Evolutionary conservation across 2,329 filamentous ascomycete species (phyloP).

Genomic region (Xylariales sp.): DNA sequence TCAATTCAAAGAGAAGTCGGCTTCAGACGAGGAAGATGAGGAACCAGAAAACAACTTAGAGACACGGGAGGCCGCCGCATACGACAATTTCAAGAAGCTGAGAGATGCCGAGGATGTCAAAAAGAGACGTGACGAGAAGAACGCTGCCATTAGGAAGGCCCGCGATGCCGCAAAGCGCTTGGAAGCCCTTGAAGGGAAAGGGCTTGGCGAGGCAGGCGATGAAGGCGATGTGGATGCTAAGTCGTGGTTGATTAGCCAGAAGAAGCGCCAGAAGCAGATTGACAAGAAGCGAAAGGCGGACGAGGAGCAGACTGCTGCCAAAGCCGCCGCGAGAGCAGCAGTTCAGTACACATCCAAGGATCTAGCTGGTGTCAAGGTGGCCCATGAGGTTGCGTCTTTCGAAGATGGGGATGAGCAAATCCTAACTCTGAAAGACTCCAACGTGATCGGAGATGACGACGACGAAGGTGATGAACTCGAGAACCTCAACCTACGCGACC

Average conservation of each 20-base stretch:
- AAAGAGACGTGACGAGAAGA: constrained; percentile 71
- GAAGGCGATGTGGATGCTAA: constrained; percentile 69
- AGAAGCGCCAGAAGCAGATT: constrained; percentile 92
- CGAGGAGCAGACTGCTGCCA: constrained; percentile 73
- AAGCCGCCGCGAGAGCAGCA: constrained; percentile 58
- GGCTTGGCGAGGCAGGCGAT: constrained; percentile 71
- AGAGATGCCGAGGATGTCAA: constrained; percentile 72
- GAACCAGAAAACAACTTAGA: constrained; percentile 81
- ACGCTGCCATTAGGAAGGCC: constrained; percentile 80
- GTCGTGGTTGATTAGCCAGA: constrained; percentile 81
- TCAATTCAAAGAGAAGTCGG: constrained; percentile 33
- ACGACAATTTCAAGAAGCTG: constrained; percentile 65
- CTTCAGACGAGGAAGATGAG: constrained; percentile 50
- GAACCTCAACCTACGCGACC: constrained; percentile 66
- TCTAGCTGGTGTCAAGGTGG: constrained; percentile 85
- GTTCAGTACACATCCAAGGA: constrained; percentile 77
- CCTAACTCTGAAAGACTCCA: constrained; percentile 88
- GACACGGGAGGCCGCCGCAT: constrained; percentile 66
- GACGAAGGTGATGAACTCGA: constrained; percentile 89
- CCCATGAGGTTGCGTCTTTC: constrained; percentile 78
- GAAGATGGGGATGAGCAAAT: constrained; percentile 82
- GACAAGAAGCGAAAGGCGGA: constrained; percentile 67
- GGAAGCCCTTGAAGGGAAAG: constrained; percentile 72
- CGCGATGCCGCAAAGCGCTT: constrained; percentile 77
- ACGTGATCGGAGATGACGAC: constrained; percentile 70